These are phyloP conservation scores for Cryomyces antarcticus DNA, from an alignment of 495 filamentous ascomycete genomes.

Conservation along the genomic window DNA sequence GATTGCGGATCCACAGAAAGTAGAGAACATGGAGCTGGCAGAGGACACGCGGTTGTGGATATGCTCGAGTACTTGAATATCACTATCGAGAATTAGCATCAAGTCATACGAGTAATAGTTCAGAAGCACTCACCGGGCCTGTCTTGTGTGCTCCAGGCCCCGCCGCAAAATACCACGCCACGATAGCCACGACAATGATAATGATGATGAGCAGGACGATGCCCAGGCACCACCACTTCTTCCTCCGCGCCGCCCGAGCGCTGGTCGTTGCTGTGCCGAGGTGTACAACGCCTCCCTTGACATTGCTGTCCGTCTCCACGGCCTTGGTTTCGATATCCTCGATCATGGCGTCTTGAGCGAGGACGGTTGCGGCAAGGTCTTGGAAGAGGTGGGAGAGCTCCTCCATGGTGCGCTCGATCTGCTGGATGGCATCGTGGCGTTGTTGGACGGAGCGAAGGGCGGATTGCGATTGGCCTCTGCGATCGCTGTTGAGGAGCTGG, in stretches of 20 bases:
- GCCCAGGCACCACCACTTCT: conserved; percentile 95
- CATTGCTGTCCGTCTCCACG: conserved; percentile 56
- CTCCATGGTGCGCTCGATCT: conserved; percentile 73
- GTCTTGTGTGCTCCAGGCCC: too few relatives aligned
- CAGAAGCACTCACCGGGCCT: too few relatives aligned
- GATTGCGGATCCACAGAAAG: too few relatives aligned
- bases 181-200: not conserved
- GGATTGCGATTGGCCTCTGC: conserved; percentile 58
- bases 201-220: conserved; percentile 21
- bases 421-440: conserved; percentile 73
- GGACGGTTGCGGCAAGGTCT: conserved; percentile 62
- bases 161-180: not conserved
- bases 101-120: too few relatives aligned
- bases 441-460: conserved; percentile 57
- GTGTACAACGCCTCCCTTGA: conserved; percentile 63
- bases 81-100: too few relatives aligned
- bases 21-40: too few relatives aligned
- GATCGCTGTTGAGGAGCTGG: conserved; percentile 40
- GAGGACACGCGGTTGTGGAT: too few relatives aligned
- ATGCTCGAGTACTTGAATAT: too few relatives aligned
- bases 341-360: conserved; percentile 63
- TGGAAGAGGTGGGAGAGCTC: conserved; percentile 70
- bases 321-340: conserved; percentile 61
- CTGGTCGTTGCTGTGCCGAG: conserved; percentile 57
- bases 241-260: conserved; percentile 60